phyloP scores from a whole-genome alignment of 2,329 filamentous ascomycete species.

The Aspergillus brasiliensis region DNA sequence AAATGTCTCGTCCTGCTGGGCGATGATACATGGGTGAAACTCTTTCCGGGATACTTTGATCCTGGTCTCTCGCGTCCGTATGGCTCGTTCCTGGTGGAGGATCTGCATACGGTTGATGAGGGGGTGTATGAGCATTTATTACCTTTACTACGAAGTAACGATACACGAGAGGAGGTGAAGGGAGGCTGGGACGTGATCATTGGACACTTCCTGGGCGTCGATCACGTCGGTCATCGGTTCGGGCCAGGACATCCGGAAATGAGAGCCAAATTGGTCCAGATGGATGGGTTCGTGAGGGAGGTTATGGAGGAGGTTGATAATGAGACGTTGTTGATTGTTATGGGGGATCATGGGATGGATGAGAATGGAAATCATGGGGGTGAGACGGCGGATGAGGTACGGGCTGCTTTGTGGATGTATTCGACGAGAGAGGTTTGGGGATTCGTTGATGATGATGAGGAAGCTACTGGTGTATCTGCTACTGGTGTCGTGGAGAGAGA shows the following conservation, averaged over 20 bases:
- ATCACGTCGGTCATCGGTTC: constrained; percentile 94
- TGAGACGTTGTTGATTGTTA: constrained; percentile 84
- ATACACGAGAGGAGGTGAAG: constrained; percentile 44
- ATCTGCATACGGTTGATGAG: constrained; percentile 93
- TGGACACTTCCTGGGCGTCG: constrained; percentile 88
- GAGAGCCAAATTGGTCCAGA: constrained; percentile 84
- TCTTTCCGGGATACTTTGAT: constrained; percentile 90
- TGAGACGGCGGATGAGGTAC: constrained; percentile 91
- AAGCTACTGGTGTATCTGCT: not conserved
- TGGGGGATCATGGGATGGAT: constrained; percentile 78
- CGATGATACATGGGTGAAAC: constrained; percentile 90
- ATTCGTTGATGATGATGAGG: not conserved
- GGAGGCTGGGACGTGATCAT: constrained; percentile 82
- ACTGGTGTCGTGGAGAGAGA: not conserved
- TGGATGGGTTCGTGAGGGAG: constrained; percentile 75
- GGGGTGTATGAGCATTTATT: constrained; percentile 83
- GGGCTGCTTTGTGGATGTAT: constrained; percentile 97
- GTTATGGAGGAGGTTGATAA: constrained; percentile 76
- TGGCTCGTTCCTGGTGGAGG: constrained; percentile 97
- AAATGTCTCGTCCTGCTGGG: constrained; percentile 86
- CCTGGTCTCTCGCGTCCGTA: constrained; percentile 80
- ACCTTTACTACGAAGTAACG: constrained; percentile 69
- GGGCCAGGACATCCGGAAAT: constrained; percentile 90
- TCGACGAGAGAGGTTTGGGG: constrained; percentile 66
- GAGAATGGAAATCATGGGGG: constrained; percentile 78